These are phyloP conservation scores for Aspergillus quadricinctus DNA, from an alignment of 2,329 filamentous ascomycete species.

Conservation along the genomic window DNA sequence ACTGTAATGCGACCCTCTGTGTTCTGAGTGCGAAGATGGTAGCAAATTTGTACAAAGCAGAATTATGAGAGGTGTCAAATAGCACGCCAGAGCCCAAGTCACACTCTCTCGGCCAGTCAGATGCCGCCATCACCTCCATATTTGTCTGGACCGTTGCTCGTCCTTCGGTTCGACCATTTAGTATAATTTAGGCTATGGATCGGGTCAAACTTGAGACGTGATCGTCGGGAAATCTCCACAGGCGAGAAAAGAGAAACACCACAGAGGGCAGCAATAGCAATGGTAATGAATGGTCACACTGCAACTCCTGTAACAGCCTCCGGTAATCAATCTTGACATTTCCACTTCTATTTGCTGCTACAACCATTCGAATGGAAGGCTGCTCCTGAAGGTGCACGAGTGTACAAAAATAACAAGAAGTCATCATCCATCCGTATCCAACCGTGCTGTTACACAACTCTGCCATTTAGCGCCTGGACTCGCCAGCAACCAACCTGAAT, in stretches of 20 bases:
- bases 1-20: not conserved
- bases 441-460: not conserved
- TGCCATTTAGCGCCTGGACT: not conserved
- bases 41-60: not conserved
- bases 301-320: not conserved
- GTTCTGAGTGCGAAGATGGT: not conserved
- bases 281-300: not conserved
- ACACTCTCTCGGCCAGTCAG: not conserved
- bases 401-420: slow-evolving; percentile 2
- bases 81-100: no score
- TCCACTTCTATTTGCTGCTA: not conserved
- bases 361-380: not conserved
- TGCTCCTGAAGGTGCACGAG: not conserved
- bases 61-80: not conserved
- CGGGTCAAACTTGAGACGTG: not conserved
- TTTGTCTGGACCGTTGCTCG: not conserved
- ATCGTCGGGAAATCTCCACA: not conserved
- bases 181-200: not conserved
- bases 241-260: not conserved
- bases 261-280: no score
- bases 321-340: not conserved
- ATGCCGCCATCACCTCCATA: not conserved
- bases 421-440: slow-evolving; percentile 2
- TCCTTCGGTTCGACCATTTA: not conserved
- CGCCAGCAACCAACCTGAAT: not conserved